Base-by-base conservation (phyloP, 148 eudicot genomes). In the Vaccinium corymbosum region DNA sequence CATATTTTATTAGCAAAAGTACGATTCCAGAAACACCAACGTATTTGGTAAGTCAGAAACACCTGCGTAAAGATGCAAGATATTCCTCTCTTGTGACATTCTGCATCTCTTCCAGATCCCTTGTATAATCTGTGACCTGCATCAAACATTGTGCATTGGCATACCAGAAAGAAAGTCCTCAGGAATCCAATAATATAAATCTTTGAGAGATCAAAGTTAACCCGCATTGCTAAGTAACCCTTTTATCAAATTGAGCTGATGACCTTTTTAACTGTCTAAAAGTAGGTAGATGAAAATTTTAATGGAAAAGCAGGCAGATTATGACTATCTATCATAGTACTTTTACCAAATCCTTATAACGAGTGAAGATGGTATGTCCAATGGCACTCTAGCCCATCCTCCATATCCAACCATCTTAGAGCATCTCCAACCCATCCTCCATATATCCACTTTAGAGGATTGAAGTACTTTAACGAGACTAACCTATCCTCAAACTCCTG, bases 51-150 rank as follows among this genome's bases (percentile, higher is more conserved):
- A 82, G 73, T 52, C 59, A 77, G 78, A 86, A 73, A 81, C 51
- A 97, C 99, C 99, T 94, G 84, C 98, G 87, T 80, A 97, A 91
- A 70, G 99, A 92, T 80, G 99, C 99, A 84, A 97, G 99, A 80
- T 97, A 97, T 71, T 97, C 99, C 89, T 97, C 99, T 86, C 99
- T 92, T 51, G 99, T 94, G 76, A 97, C 85, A 85, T 93, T 97
- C 89, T 97, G 95, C 99, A 97, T 97, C 92, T 97, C 99, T 62
- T 95, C 98, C 76, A 97, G 93, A 87, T 97, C 99, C 88, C 99
- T 91, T 55, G 93, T 86, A 87, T 97, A 97, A 87, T 97, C 98
- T 70, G 91, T 91, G 57, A 95, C 99, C 99, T 97, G 91, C 86
- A 90, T 49, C 87, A 86, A 81, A 86, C 50, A 56, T 79, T 57